Evolutionary conservation across 2,329 filamentous ascomycete genomes (phyloP).

Genomic region (Calonectria hongkongensis): DNA sequence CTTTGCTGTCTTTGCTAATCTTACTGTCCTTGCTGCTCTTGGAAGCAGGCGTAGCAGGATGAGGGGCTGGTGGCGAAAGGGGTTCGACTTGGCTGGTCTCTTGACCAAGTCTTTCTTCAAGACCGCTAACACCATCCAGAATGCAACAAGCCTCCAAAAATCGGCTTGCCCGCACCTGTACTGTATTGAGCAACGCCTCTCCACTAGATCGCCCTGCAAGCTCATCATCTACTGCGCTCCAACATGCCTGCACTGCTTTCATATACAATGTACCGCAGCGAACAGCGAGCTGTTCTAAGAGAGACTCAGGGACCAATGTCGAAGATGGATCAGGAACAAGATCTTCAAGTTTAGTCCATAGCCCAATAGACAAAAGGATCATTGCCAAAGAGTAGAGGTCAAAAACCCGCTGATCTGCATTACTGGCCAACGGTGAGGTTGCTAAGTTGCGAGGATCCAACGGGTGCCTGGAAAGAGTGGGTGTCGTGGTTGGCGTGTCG

Average conservation of each 20-base stretch:
- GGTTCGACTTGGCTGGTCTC: constrained; percentile 62
- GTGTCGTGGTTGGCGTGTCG: constrained; percentile 43
- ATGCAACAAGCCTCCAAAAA: constrained; percentile 78
- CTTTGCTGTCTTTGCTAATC: constrained; percentile 34
- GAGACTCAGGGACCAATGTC: constrained; percentile 75
- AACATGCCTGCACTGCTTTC: constrained; percentile 83
- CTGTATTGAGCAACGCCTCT: constrained; percentile 71
- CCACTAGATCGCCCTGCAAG: constrained; percentile 66
- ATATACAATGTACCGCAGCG: constrained; percentile 85
- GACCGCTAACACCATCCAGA: constrained; percentile 74
- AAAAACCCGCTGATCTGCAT: constrained; percentile 74
- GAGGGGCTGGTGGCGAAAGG: background rate
- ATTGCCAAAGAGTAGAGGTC: constrained; percentile 85
- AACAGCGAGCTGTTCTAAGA: constrained; percentile 77
- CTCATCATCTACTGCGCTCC: constrained; percentile 81
- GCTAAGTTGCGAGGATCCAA: constrained; percentile 73
- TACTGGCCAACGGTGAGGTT: constrained; percentile 68
- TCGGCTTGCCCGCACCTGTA: constrained; percentile 73
- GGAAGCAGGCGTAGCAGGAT: background rate
- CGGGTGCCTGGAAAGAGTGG: constrained; percentile 74
- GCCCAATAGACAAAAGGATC: constrained; percentile 82
- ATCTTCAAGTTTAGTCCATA: constrained; percentile 81
- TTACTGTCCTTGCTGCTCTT: constrained; percentile 46
- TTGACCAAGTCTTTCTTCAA: constrained; percentile 72
- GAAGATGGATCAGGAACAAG: constrained; percentile 64